A percentile compares a stretch with the other conserved stretches of the same genome.
Evolutionary conservation across 306 rosid genomes (phyloP).

Genomic region (Cicer pinnatifidum): DNA sequence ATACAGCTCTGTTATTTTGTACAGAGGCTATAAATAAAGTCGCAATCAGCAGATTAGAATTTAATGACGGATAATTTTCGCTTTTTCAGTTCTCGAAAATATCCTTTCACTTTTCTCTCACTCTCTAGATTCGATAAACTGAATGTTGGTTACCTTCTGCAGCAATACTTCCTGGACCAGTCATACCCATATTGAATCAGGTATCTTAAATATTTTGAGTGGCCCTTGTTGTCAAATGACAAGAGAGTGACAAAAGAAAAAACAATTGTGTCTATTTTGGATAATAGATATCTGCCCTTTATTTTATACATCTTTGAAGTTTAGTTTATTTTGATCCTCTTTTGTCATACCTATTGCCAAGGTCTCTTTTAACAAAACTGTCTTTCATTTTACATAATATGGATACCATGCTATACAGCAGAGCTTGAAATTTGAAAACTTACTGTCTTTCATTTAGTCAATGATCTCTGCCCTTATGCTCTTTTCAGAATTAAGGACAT

Average conservation of each 20-base stretch:
- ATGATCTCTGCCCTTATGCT: conserved; percentile 14
- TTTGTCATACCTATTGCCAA: conserved; percentile 27
- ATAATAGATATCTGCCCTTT: background rate
- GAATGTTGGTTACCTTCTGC: conserved; percentile 65
- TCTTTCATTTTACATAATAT: conserved; percentile 36
- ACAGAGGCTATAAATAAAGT: background rate
- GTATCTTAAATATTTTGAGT: conserved; percentile 53
- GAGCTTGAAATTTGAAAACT: conserved; percentile 22
- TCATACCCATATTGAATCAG: conserved; percentile 91
- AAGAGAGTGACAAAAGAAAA: conserved; percentile 30
- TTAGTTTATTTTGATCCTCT: conserved; percentile 36
- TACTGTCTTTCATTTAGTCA: conserved; percentile 3
- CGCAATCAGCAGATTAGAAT: background rate
- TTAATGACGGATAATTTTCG: background rate
- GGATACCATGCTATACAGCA: conserved; percentile 21
- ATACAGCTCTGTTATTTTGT: background rate
- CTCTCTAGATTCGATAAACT: conserved; percentile 40
- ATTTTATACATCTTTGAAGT: conserved; percentile 24
- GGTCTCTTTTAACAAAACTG: conserved; percentile 30
- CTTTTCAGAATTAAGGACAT: background rate
- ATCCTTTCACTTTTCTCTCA: conserved; percentile 1
- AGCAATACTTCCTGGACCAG: conserved; percentile 97
- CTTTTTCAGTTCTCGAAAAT: conserved; percentile 1
- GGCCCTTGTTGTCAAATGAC: conserved; percentile 33
- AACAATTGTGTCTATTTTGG: conserved; percentile 36